Evolutionary conservation across 495 filamentous ascomycete genomes (phyloP).

Genomic region (Daldinia childiae): DNA sequence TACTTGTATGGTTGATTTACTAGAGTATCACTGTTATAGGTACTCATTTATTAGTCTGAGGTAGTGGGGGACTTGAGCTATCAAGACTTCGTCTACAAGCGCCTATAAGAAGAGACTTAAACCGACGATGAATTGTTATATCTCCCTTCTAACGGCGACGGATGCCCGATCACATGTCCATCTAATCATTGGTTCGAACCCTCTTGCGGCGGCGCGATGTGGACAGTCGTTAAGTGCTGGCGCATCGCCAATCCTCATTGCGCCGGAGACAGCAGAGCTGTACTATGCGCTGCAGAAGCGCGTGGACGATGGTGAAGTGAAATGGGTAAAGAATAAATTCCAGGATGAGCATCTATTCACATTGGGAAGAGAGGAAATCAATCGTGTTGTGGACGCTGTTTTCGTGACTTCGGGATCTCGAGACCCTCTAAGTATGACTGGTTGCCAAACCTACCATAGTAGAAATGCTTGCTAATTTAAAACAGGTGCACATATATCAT

Average conservation of each 20-base stretch:
- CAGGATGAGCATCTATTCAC: conserved; percentile 76
- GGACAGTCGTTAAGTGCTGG: conserved; percentile 84
- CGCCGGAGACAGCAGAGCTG: conserved; percentile 68
- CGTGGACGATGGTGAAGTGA: conserved; percentile 74
- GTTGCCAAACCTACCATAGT: not conserved
- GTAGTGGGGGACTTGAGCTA: not conserved
- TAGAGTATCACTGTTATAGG: not conserved
- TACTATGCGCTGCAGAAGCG: conserved; percentile 79
- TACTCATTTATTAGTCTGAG: not conserved
- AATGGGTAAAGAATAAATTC: conserved; percentile 77
- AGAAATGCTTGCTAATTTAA: conserved; percentile 4
- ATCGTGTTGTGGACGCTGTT: conserved; percentile 84
- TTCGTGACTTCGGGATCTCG: conserved; percentile 79
- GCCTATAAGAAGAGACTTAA: not conserved
- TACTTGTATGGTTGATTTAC: not conserved
- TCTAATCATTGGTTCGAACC: conserved; percentile 84
- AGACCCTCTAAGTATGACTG: conserved; percentile 58
- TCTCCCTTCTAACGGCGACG: conserved; percentile 79
- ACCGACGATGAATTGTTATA: conserved; percentile 27
- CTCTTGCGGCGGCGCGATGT: conserved; percentile 85
- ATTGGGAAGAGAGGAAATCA: conserved; percentile 81
- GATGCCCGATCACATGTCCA: conserved; percentile 82
- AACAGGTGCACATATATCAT: conserved; percentile 73
- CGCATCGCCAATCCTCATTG: conserved; percentile 85
- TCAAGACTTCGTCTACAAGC: not conserved